Percentiles rank a stretch among this genome's conserved stretches.
These are phyloP conservation scores for Wickerhamomyces rabaulensis DNA, from an alignment of 805 yeast species.

Conservation along the genomic window DNA sequence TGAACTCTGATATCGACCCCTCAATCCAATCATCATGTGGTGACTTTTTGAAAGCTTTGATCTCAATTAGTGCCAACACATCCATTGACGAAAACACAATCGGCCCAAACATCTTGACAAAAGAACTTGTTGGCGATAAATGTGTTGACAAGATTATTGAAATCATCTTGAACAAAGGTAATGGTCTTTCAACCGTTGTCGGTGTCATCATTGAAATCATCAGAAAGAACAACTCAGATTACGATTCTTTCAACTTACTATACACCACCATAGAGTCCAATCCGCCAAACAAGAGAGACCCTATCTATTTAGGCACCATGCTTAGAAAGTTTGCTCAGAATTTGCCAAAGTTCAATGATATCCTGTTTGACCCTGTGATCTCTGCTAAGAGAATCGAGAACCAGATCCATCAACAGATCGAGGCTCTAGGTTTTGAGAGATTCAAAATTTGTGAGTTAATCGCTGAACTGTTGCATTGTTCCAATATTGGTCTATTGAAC, in stretches of 20 bases:
- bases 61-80: constrained; percentile 91
- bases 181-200: constrained; percentile 85
- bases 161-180: constrained; percentile 65
- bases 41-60: constrained; percentile 88
- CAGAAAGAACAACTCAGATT: constrained; percentile 92
- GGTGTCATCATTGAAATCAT: constrained; percentile 91
- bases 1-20: constrained; percentile 54
- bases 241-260: constrained; percentile 77
- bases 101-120: constrained; percentile 88
- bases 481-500: constrained; percentile 89
- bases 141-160: constrained; percentile 58
- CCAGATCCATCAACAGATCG: constrained; percentile 52
- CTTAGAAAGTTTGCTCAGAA: constrained; percentile 65
- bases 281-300: constrained; percentile 88
- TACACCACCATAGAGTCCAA: constrained; percentile 71
- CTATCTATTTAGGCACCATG: constrained; percentile 83
- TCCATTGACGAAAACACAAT: constrained; percentile 74
- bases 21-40: constrained; percentile 87
- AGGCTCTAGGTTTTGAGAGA: constrained; percentile 87
- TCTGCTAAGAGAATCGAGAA: constrained; percentile 30
- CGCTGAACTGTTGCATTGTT: constrained; percentile 92
- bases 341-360: constrained; percentile 48
- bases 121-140: constrained; percentile 74
- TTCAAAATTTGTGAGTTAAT: constrained; percentile 89
- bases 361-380: constrained; percentile 27